Conservation (phyloP, 2,329 filamentous ascomycete genomes). For the Cucurbitaria berberidis region DNA sequence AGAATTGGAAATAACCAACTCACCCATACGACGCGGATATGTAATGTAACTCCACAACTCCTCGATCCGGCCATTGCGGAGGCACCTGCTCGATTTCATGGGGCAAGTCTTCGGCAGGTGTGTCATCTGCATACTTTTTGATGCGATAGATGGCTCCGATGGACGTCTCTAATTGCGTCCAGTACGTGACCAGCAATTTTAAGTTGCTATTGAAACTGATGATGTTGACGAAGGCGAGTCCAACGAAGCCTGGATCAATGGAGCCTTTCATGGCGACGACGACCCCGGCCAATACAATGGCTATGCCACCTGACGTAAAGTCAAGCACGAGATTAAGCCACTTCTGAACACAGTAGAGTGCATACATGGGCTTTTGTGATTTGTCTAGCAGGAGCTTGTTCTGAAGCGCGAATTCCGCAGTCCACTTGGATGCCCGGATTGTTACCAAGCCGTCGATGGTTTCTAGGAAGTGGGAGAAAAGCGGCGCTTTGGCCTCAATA, state of each 20-base stretch:
- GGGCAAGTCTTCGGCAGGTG: constrained; percentile 17
- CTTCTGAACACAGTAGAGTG: constrained; percentile 49
- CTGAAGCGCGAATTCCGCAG: constrained; percentile 9
- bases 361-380: constrained; percentile 50
- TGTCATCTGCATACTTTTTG: constrained; percentile 17
- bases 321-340: constrained; percentile 49
- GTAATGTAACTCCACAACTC: constrained; percentile 45
- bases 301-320: constrained; percentile 35
- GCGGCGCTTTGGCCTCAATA: constrained; percentile 56
- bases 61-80: constrained; percentile 30
- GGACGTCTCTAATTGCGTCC: constrained; percentile 25
- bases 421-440: constrained; percentile 54
- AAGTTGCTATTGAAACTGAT: constrained; percentile 14
- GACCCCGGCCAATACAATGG: constrained; percentile 38
- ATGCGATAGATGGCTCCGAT: constrained; percentile 26
- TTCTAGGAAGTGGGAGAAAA: constrained; percentile 59
- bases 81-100: constrained; percentile 20
- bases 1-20: too few relatives aligned
- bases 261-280: constrained; percentile 28
- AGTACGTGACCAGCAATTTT: constrained; percentile 15
- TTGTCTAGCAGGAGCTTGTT: constrained; percentile 40
- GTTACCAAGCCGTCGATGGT: constrained; percentile 54
- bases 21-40: constrained; percentile 41
- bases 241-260: constrained; percentile 25
- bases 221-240: constrained; percentile 24